These are phyloP conservation scores for Termitomyces sp. DNA, from an alignment of 768 basidiomycete genomes.

Conservation along the genomic window DNA sequence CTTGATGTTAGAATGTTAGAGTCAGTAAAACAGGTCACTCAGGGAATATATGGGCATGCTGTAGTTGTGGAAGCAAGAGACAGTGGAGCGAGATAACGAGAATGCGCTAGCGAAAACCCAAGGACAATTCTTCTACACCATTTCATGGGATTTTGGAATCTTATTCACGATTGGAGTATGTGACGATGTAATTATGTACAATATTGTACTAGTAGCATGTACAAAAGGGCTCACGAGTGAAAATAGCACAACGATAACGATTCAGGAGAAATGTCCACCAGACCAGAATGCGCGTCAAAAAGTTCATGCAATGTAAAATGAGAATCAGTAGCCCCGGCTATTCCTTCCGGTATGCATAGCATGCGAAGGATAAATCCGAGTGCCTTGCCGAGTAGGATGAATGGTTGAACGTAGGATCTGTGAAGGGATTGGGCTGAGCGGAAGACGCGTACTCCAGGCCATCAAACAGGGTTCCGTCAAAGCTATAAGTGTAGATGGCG, in stretches of 20 bases:
- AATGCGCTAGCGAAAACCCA: not conserved
- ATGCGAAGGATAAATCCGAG: not conserved
- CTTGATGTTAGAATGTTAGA: not conserved
- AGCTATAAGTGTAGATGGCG: slow-evolving; percentile 35
- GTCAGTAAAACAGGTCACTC: not conserved
- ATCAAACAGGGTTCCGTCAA: slow-evolving; percentile 39
- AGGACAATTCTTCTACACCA: not conserved
- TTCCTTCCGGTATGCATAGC: not conserved
- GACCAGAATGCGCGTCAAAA: not conserved
- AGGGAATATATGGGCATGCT: not conserved
- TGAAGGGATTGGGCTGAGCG: not conserved
- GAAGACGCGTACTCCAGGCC: slow-evolving; percentile 26
- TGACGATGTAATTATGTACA: not conserved
- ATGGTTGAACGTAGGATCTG: not conserved
- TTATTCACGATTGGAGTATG: not conserved
- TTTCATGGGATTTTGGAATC: not conserved
- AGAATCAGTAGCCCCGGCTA: slow-evolving; percentile 9
- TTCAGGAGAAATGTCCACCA: not conserved
- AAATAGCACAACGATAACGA: not conserved
- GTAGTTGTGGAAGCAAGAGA: not conserved
- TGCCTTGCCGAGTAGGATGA: not conserved
- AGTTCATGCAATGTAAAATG: not conserved
- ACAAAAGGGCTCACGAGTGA: not conserved
- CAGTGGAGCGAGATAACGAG: not conserved
- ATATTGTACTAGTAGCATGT: not conserved